Percentiles rank a stretch among this genome's conserved stretches.
Evolutionary conservation across 129 eudicot genomes (phyloP).

Genomic region (Gnaphalium uliginosum): DNA sequence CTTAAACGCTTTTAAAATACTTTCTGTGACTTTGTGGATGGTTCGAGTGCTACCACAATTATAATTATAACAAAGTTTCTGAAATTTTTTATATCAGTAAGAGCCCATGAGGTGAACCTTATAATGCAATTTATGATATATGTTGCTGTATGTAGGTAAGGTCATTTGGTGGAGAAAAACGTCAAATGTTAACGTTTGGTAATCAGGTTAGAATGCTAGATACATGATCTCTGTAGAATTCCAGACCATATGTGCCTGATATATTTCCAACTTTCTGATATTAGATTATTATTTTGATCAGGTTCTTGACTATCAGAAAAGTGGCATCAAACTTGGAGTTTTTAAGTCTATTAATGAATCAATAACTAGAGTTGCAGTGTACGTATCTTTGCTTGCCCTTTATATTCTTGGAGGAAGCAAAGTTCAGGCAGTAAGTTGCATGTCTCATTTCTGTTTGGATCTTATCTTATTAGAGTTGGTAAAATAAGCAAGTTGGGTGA

Average conservation of each 20-base stretch:
- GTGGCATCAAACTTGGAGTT: constrained; percentile 86
- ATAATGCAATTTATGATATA: not conserved
- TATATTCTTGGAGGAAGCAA: constrained; percentile 95
- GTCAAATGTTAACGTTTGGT: constrained; percentile 88
- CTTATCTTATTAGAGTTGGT: not conserved
- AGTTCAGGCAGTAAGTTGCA: constrained; percentile 81
- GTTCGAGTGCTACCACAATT: constrained; percentile 10
- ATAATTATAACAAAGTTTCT: not conserved
- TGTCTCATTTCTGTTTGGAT: constrained; percentile 8
- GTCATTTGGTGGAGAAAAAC: constrained; percentile 96
- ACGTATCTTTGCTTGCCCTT: constrained; percentile 81
- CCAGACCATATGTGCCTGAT: not conserved
- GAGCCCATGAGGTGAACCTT: not conserved
- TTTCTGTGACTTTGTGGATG: constrained; percentile 4
- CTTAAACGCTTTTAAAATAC: not conserved
- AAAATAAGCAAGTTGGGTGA: not conserved
- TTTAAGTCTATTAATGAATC: constrained; percentile 89
- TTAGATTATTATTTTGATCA: constrained; percentile 33
- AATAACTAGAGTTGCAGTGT: constrained; percentile 89
- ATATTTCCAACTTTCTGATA: constrained; percentile 18
- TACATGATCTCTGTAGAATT: not conserved
- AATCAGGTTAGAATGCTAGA: constrained; percentile 55
- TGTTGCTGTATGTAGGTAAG: constrained; percentile 65
- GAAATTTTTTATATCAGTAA: not conserved
- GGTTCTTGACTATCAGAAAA: constrained; percentile 68